phyloP scores from a whole-genome alignment of 2,329 filamentous ascomycete species.

The Bipolaris bicolor region DNA sequence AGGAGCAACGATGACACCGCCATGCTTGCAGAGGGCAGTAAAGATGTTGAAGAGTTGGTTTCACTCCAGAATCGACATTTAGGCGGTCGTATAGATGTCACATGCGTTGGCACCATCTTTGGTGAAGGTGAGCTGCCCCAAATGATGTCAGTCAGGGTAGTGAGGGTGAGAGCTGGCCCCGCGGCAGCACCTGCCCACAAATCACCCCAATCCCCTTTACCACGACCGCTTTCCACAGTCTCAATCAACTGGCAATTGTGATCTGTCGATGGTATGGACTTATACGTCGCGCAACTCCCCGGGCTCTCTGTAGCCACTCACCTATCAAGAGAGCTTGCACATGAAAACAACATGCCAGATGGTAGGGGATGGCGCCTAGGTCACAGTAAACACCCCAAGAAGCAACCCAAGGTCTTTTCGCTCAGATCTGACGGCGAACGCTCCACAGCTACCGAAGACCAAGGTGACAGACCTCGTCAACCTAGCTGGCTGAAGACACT shows the following conservation, averaged over 20 bases:
- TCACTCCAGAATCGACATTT: not conserved
- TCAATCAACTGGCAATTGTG: slow-evolving; percentile 4
- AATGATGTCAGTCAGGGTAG: not conserved
- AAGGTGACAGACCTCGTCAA: slow-evolving; percentile 22
- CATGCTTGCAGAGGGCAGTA: not conserved
- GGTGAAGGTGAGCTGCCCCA: not conserved
- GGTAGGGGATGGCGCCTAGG: slow-evolving; percentile 35
- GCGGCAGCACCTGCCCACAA: not conserved
- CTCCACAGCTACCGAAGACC: slow-evolving; percentile 16
- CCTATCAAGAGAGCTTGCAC: slow-evolving; percentile 3
- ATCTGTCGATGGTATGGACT: slow-evolving; percentile 5
- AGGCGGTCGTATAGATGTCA: not conserved
- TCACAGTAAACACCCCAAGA: slow-evolving; percentile 27
- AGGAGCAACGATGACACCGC: not conserved
- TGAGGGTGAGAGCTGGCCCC: not conserved
- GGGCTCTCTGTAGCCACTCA: slow-evolving; percentile 13
- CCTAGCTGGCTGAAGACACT: slow-evolving; percentile 35
- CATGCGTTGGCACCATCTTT: not conserved
- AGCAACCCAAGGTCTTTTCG: slow-evolving; percentile 19
- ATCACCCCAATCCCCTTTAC: not conserved
- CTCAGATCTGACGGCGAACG: slow-evolving; percentile 15
- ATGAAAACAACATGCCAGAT: slow-evolving; percentile 22
- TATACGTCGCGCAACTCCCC: slow-evolving; percentile 11
- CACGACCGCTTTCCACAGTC: not conserved
- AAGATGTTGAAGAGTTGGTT: not conserved